These are phyloP conservation scores for Vicia faba DNA, from an alignment of 306 rosid genomes.

Conservation along the genomic window DNA sequence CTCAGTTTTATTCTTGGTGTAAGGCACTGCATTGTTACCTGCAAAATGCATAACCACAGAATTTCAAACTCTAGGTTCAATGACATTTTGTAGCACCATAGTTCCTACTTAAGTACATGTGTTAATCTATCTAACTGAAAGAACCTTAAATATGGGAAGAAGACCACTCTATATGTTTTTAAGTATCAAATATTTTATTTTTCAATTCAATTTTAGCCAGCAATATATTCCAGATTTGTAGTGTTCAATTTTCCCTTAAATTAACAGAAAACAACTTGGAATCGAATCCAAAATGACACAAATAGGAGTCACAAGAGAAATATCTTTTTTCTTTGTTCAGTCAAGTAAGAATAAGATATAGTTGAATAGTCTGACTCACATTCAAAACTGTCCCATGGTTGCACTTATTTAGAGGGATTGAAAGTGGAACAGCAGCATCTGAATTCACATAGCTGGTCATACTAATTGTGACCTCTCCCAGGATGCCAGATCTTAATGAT, in stretches of 20 bases:
- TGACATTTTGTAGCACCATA: slow-evolving; percentile 31
- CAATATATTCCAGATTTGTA: not conserved
- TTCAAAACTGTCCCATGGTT: slow-evolving; percentile 54
- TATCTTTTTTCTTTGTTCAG: slow-evolving; percentile 10
- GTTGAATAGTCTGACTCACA: slow-evolving; percentile 45
- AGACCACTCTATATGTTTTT: not conserved
- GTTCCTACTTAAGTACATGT: not conserved
- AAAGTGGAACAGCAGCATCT: slow-evolving; percentile 49
- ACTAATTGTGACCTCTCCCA: slow-evolving; percentile 59
- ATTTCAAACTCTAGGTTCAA: slow-evolving; percentile 39
- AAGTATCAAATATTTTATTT: slow-evolving; percentile 12
- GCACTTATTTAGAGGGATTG: slow-evolving; percentile 57
- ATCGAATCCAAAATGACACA: slow-evolving; percentile 25
- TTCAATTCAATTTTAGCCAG: slow-evolving; percentile 19
- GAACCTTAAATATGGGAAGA: slow-evolving; percentile 22
- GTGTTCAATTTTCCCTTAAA: slow-evolving; percentile 4
- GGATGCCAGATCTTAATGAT: slow-evolving; percentile 57
- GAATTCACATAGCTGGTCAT: slow-evolving; percentile 52
- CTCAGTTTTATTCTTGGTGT: slow-evolving; percentile 47
- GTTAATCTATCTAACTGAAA: slow-evolving; percentile 7
- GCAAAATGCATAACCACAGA: slow-evolving; percentile 40
- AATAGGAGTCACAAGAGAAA: slow-evolving; percentile 10
- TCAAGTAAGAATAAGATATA: slow-evolving; percentile 23
- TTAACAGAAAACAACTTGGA: slow-evolving; percentile 9
- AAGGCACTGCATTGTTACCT: slow-evolving; percentile 60